phyloP scores from a whole-genome alignment of 169 alveolate genomes.

The Cyclospora cayetanensis region DNA sequence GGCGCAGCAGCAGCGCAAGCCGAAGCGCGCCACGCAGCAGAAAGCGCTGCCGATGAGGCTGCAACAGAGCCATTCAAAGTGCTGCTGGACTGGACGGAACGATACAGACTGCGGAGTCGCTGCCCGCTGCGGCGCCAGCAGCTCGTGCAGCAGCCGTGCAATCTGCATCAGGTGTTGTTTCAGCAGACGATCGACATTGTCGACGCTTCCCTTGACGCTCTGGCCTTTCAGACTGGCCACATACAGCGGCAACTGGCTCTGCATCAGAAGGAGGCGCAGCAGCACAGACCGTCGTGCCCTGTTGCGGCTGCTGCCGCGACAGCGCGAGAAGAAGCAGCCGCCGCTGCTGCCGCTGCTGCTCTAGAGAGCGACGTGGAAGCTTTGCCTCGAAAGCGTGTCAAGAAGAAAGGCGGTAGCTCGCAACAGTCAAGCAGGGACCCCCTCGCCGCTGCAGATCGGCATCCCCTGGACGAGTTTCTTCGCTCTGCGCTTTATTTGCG shows the following conservation, averaged over 20 bases:
- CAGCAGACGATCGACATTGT: neutral
- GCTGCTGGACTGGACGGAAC: slow-evolving; percentile 10
- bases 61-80: neutral
- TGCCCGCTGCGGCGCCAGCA: slow-evolving; percentile 43
- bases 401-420: neutral
- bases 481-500: neutral
- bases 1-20: neutral
- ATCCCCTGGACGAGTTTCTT: neutral
- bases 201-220: slow-evolving; percentile 33
- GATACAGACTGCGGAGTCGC: slow-evolving; percentile 1
- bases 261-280: neutral
- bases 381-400: neutral
- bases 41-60: neutral
- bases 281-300: neutral
- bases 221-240: neutral
- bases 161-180: slow-evolving; percentile 10
- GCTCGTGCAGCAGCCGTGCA: neutral
- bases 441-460: neutral
- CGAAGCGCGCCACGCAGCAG: neutral
- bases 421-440: neutral
- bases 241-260: neutral
- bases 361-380: neutral
- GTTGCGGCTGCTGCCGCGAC: neutral
- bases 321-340: neutral
- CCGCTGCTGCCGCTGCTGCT: neutral